These are phyloP conservation scores for Phialophora tarda DNA, from an alignment of 2,329 filamentous ascomycete genomes.

Conservation along the genomic window DNA sequence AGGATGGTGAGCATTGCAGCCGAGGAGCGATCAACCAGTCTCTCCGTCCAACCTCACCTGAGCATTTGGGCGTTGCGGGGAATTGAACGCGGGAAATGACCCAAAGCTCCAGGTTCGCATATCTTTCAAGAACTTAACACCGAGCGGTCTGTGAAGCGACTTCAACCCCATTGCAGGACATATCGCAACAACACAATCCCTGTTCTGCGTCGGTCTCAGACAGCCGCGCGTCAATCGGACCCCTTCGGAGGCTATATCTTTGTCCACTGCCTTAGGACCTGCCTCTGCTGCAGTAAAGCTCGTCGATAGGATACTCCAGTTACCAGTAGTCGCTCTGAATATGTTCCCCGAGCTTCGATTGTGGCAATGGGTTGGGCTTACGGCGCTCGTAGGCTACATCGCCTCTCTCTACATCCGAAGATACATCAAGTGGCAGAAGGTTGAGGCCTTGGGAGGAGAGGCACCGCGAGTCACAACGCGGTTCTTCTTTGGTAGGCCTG, in stretches of 20 bases:
- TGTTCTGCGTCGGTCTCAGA: background rate
- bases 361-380: constrained; percentile 27
- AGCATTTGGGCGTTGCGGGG: background rate
- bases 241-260: background rate
- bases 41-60: background rate
- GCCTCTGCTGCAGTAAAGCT: background rate
- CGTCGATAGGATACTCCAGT: background rate
- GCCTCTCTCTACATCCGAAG: constrained; percentile 29
- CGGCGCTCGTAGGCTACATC: constrained; percentile 20
- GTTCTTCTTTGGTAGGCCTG: constrained; percentile 30
- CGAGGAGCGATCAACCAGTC: background rate
- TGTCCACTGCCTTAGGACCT: background rate
- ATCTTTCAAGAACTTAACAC: background rate
- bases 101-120: background rate
- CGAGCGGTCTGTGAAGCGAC: background rate
- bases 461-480: constrained; percentile 30
- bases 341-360: constrained; percentile 29
- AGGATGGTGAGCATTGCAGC: background rate
- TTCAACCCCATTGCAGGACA: background rate
- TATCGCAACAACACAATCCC: background rate
- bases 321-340: background rate
- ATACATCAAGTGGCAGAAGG: constrained; percentile 29
- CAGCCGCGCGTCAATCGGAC: background rate
- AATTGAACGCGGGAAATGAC: background rate
- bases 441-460: constrained; percentile 29